Base-by-base conservation (phyloP, 805 yeast genomes). In the Monosporozyma siamensis region DNA sequence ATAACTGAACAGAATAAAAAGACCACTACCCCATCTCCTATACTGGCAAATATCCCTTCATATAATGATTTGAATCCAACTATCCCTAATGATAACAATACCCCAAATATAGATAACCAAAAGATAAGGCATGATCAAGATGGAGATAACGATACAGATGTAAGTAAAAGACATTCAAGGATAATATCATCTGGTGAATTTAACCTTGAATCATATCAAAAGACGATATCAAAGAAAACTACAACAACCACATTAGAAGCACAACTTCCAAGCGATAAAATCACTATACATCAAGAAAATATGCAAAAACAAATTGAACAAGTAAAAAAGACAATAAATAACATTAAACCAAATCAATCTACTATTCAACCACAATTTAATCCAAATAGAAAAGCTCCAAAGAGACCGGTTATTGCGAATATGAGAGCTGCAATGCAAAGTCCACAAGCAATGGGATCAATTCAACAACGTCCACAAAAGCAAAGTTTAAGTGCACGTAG, bases 401-500 rank as follows among this genome's bases (percentile, higher is more conserved):
- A 50, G 43, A 49, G 60, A 39, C 59, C 59, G 14, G 23, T 39
- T 24, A 21, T 42, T 42, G 3, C 25, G 3, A 22, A 6, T 21
- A 34, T 22, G 25, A 34, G 37, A 22, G 26, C 27, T 6, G 14
- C 32, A 26, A 26, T 37, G 22, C 22, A 24, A 36, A 36, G 14
- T 36, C 39, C 29, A 15, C 23, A 36, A 24, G 30, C 15, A 7
- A 15, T 17, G 25, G 29, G 27, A 11, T 24, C 29, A 10, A 11
- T 36, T 11, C 30, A 36, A 24, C 14, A 17, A 34, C 40, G 29
- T n/a, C 37, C 70, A 72, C 72, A 56, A 76, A 76, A 48, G 79
- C 95, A 68, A 77, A 90, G 50, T 80, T 73, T 56, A 83, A 95
- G 63, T 80, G 85, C 53, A 83, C 78, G 72, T 81, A 74, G 78